Conservation (phyloP, 169 alveolate genomes). For the Plasmodium chabaudi region DNA sequence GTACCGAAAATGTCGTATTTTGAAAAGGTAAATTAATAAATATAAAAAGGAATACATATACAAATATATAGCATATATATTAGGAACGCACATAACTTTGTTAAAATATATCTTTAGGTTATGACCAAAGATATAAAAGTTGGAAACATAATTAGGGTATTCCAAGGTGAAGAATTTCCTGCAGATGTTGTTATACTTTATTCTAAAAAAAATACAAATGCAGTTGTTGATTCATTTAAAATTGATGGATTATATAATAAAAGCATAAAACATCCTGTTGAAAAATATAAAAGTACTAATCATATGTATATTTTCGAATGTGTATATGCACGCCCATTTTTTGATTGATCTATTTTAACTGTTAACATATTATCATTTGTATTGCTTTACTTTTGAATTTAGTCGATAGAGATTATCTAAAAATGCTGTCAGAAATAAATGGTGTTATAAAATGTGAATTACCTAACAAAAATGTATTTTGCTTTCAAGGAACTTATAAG, state of each 20-base stretch:
- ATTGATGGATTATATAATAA: constrained; percentile 63
- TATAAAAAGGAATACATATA: background rate
- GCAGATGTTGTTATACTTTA: constrained; percentile 75
- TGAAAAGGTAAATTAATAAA: constrained; percentile 42
- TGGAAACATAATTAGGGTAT: constrained; percentile 68
- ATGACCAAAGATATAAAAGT: constrained; percentile 75
- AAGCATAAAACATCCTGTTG: constrained; percentile 64
- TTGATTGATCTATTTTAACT: background rate
- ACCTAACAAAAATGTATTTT: constrained; percentile 66
- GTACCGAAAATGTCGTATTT: constrained; percentile 70
- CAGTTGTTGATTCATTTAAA: constrained; percentile 65
- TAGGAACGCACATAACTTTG: too few relatives aligned
- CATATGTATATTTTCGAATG: background rate
- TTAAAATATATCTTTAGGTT: constrained; percentile 26
- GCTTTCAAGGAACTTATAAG: constrained; percentile 69
- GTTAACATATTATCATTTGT: background rate
- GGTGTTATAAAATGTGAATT: constrained; percentile 74
- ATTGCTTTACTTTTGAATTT: background rate
- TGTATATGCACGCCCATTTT: background rate
- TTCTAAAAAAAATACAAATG: constrained; percentile 62
- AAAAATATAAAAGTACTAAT: constrained; percentile 67
- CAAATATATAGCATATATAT: too few relatives aligned
- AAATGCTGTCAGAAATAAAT: constrained; percentile 75
- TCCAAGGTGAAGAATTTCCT: constrained; percentile 72
- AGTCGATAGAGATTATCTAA: constrained; percentile 71